These are phyloP conservation scores for Akanthomyces dipterigenus DNA, from an alignment of 2,329 filamentous ascomycete genomes.

Conservation along the genomic window DNA sequence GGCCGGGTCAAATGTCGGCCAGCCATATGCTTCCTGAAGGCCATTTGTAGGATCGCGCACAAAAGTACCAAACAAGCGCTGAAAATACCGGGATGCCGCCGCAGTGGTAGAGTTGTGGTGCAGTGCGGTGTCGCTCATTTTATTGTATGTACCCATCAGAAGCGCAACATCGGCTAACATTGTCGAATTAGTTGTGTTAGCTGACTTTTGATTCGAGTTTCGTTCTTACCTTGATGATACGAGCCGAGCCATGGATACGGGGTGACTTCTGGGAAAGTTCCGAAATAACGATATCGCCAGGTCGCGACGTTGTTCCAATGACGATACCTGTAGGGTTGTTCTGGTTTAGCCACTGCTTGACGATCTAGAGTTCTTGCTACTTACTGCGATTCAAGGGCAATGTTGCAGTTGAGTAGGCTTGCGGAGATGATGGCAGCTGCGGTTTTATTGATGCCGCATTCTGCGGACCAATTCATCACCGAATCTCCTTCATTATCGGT, in stretches of 20 bases:
- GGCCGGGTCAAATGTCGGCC: background rate
- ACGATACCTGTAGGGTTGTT: background rate
- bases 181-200: background rate
- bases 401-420: background rate
- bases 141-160: background rate
- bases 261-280: background rate
- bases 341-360: background rate
- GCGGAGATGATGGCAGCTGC: background rate
- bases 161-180: background rate
- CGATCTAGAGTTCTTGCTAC: background rate
- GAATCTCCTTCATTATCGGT: background rate
- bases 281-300: background rate
- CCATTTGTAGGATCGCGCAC: background rate
- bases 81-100: background rate
- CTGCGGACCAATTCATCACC: background rate
- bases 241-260: background rate
- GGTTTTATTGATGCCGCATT: background rate
- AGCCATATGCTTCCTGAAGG: background rate
- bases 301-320: background rate
- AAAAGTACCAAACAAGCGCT: background rate
- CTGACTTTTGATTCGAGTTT: background rate
- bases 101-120: background rate
- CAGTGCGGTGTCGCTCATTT: background rate
- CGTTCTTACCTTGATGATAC: background rate
- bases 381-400: background rate